Evolutionary conservation across 352 stramenopile species (phyloP), one percentile per base, ranked within the genome.

Genomic region (Vaucheria bursata): DNA sequence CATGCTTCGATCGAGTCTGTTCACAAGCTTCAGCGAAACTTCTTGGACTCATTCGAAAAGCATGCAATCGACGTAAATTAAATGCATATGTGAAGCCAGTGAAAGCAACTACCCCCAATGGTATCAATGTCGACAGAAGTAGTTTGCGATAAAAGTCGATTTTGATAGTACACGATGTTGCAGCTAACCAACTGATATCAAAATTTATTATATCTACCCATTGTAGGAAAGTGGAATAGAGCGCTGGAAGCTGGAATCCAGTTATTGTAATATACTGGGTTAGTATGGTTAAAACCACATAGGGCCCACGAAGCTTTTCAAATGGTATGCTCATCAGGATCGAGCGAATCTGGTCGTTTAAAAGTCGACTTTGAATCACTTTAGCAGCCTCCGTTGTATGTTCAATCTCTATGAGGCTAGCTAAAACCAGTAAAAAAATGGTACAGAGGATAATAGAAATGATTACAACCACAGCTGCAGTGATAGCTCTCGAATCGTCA

Each of bases 121-220:
- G 59, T 8, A 4, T 69, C 29, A 69, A n/a, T 36, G 59, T 69
- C 5, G 33, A 33, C 5, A 69, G 5, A 4, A 69, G 29, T 36
- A 69, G 59, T n/a, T 69, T 69, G 5, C 59, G 59, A 36, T 69
- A 69, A 36, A 69, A 69, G 59, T 69, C 33, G 18, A 69, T 32
- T 8, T 69, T 32, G 4, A 18, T n/a, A 36, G 29, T 69, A n/a
- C 59, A 69, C 5, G 5, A 5, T 36, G 18, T 4, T 32, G 59
- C 5, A 12, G 29, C 5, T 32, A 36, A 8, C 59, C 59, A 69
- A n/a, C 59, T 18, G 4, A 69, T 33, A 36, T 69, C 59, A 36
- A 69, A 8, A 36, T 69, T 69, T 32, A 18, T 12, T 5, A 69
- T 5, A 8, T 4, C 59, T 36, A 69, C 29, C 29, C 29, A 32